Evolutionary conservation across 2,329 filamentous ascomycete species (phyloP).

Genomic region (Hypomyces perniciosus): DNA sequence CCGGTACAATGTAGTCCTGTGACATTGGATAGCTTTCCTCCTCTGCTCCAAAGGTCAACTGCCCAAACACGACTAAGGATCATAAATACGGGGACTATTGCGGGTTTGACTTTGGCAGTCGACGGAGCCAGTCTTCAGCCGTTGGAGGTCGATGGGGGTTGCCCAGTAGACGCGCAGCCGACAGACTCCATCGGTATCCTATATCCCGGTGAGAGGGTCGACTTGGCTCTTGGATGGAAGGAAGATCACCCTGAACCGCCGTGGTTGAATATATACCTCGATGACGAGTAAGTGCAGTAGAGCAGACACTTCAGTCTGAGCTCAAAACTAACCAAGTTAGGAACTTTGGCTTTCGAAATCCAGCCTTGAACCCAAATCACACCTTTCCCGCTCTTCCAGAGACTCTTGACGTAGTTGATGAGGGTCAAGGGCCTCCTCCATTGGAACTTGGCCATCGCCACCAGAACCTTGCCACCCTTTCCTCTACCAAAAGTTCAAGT

Average conservation of each 20-base stretch:
- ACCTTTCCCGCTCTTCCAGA: slow-evolving; percentile 13
- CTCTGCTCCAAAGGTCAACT: slow-evolving; percentile 9
- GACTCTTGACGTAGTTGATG: slow-evolving; percentile 7
- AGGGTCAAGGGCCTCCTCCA: not conserved
- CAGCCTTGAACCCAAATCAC: slow-evolving; percentile 16
- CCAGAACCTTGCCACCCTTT: slow-evolving; percentile 10
- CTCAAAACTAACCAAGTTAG: slow-evolving; percentile 8
- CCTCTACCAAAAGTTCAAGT: not conserved
- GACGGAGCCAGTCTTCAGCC: slow-evolving; percentile 19
- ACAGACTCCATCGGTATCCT: slow-evolving; percentile 18
- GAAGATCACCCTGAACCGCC: not conserved
- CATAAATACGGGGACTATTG: slow-evolving; percentile 20
- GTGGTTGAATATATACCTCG: slow-evolving; percentile 20
- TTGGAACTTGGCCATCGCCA: slow-evolving; percentile 3
- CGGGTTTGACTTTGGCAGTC: slow-evolving; percentile 17
- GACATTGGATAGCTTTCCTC: slow-evolving; percentile 8
- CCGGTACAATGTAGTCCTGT: slow-evolving; percentile 18
- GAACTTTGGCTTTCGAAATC: slow-evolving; percentile 20
- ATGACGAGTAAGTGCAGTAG: slow-evolving; percentile 20
- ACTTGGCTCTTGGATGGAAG: slow-evolving; percentile 18
- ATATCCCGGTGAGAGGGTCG: slow-evolving; percentile 21
- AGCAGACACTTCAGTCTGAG: not conserved
- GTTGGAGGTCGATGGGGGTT: slow-evolving; percentile 19
- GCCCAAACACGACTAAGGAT: slow-evolving; percentile 16
- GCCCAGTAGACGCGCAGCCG: slow-evolving; percentile 10